Evolutionary conservation across 2,329 filamentous ascomycete genomes (phyloP), one percentile per base, ranked within the genome.

Genomic region (Epichloe elymi): DNA sequence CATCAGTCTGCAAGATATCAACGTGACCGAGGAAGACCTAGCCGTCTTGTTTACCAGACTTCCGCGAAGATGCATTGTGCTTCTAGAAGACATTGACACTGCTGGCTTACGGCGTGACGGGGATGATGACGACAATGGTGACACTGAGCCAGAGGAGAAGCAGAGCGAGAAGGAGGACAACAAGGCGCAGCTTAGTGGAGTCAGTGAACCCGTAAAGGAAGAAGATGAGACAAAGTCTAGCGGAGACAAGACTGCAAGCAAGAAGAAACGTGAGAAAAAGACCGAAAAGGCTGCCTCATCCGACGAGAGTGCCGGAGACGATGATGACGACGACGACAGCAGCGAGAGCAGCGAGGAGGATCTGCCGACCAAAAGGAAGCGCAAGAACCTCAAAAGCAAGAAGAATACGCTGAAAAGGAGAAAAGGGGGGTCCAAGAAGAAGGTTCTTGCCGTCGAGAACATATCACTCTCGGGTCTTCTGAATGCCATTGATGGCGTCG

Each of bases 401-500:
- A 50, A 37, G 54, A 54, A 15, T 59, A 56, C 23, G 52, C 51
- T 7, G 56, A 52, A 36, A 56, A 42, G 46, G 47, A 53, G 47
- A 15, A 52, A 53, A 20, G 39, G n/a, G 8, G 57, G 60, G 39
- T 49, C 50, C 49, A 51, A 56, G 49, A 52, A 48, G 46, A 39
- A 46, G 45, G 53, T 57, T 48, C 23, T 61, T 37, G 6, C 57
- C 37, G 17, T 58, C 17, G 61, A 68, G 38, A 59, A 75, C n/a
- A 87, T 90, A 57, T 86, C 85, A 1, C 74, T 93, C 2, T 87
- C 85, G 0, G 86, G 86, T 0, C 74, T 94, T 1, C 75, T 94
- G 48, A 94, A 94, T 65, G 84, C 85, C 52, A 88, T 94, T 53
- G 87, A 94, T 60, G 86, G 88, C 50, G 86, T 89, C 1, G 85